Base-by-base conservation (phyloP, 768 basidiomycete species). In the Boletus rex-veris region DNA sequence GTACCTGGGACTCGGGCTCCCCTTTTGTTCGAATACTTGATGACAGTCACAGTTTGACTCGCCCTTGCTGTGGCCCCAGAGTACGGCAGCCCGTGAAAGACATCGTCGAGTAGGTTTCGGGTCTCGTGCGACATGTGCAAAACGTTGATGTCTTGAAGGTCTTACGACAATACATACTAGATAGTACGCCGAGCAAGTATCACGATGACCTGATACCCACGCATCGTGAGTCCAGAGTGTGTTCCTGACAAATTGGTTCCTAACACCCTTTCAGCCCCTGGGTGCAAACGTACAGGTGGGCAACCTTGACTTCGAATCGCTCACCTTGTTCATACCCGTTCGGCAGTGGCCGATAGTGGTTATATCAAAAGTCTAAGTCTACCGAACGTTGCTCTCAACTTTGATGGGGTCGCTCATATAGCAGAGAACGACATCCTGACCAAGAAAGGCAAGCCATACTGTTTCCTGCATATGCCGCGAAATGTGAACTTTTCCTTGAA, bases 241-340 rank as follows among this genome's bases (percentile, higher is more conserved):
- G 24, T 26, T 46, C 14, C 37, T 33, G 21, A 10, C 2, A 7
- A 14, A 12, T n/a, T 24, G 39, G 9, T 33, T 50, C 12, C 53
- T 12, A 24, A 44, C 6, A 35, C 26, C 16, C 10, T 40, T 7
- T 30, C 33, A 83, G 83, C 79, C 35, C 77, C 80, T 30, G 84
- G 84, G 19, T 86, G 84, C 64, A 85, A 84, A 66, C 76, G 86
- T 37, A 76, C 50, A 18, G 63, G 64, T 65, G 42, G 6, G 46
- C n/a, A 3, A 36, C 9, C 33, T 21, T n/a, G 10, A 21, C 45
- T 8, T 37, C 45, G 46, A 16, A 7, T 26, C 15, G 21, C 21
- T 33, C n/a, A 18, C 15, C 5, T 2, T 30, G 14, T 24, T 55
- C 5, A 57, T 15, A 12, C 19, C 18, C n/a, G 2, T 48, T 19